Percentiles rank a stretch among this genome's conserved stretches.
Evolutionary conservation across 495 filamentous ascomycete genomes (phyloP).

Genomic region (Podospora didyma): DNA sequence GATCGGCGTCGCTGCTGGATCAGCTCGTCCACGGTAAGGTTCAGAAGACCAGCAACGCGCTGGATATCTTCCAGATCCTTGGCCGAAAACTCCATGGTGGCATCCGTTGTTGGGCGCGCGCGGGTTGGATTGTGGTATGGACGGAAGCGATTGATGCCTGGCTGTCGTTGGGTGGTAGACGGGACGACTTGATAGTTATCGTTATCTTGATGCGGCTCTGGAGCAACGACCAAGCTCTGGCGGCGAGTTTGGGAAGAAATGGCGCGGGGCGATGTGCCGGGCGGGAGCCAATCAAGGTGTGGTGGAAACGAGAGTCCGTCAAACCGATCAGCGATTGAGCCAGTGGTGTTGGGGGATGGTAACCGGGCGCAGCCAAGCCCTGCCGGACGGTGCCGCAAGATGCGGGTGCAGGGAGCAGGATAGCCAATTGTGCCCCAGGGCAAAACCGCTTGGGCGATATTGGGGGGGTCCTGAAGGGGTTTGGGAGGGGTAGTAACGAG

Average conservation of each 20-base stretch:
- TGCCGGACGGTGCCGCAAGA: constrained; percentile 7
- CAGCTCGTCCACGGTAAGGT: constrained; percentile 28
- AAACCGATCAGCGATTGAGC: constrained; percentile 26
- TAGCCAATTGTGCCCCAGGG: constrained; percentile 17
- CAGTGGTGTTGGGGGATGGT: constrained; percentile 14
- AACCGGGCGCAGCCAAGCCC: constrained; percentile 17
- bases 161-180: too few species aligned
- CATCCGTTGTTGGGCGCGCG: neutral
- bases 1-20: constrained; percentile 17
- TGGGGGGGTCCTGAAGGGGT: too few species aligned
- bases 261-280: neutral
- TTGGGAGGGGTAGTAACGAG: too few species aligned
- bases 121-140: neutral
- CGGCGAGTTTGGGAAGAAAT: constrained; percentile 1
- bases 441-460: constrained; percentile 4
- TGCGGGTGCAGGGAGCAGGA: constrained; percentile 10
- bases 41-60: constrained; percentile 24
- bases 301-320: constrained; percentile 2
- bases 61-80: constrained; percentile 25
- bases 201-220: constrained; percentile 20
- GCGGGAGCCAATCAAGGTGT: constrained; percentile 16
- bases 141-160: too few species aligned
- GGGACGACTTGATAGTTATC: constrained; percentile 15
- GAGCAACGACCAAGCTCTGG: constrained; percentile 1
- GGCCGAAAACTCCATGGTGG: constrained; percentile 24